Evolutionary conservation across 495 filamentous ascomycete genomes (phyloP), one percentile per base, ranked within the genome.

Genomic region (Geopyxis carbonaria): DNA sequence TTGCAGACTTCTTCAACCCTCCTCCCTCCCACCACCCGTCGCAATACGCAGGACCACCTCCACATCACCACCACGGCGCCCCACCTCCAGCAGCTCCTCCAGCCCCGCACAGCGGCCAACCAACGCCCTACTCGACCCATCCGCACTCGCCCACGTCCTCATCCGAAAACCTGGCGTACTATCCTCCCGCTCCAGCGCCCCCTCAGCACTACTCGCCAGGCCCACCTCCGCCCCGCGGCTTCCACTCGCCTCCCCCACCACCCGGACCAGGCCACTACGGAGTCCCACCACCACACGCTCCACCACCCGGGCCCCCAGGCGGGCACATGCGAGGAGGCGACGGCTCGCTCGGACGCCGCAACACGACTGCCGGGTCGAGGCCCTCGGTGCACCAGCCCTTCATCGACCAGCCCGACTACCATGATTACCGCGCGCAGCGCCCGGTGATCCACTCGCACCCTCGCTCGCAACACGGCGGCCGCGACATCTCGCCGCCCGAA

Each of bases 81-180:
- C 22, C 34, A 31, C 49, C 49, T 31, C 51, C 51, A 10, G 50
- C 38, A 24, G 34, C 43, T 9, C 50, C 40, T 7, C 19, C 19
- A 15, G 25, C 39, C 27, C 39, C 43, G 18, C 10, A 33, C 19
- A 31, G 44, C 29, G 43, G 42, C 18, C 38, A 41, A 23, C 38
- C n/a, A 41, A 32, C 38, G 13, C 38, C 42, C 14, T 44, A 53
- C 22, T 40, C 49, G 3, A 42, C 45, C 7, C 38, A 43, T 34
- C 42, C 42, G n/a, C 45, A 35, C n/a, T 54, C 51, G 8, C 50
- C 50, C 11, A 39, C 25, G n/a, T 48, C 45, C 2, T 54, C 50
- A 2, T 37, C 15, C 31, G 51, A 54, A 22, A 48, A 44, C 25
- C 32, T 52, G 13, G 11, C 22, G 3, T 36, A 46, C 20, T 31